Evolutionary conservation across 805 yeast species (phyloP), one percentile per base, ranked within the genome.

Genomic region (Candida pseudoglaebosa): DNA sequence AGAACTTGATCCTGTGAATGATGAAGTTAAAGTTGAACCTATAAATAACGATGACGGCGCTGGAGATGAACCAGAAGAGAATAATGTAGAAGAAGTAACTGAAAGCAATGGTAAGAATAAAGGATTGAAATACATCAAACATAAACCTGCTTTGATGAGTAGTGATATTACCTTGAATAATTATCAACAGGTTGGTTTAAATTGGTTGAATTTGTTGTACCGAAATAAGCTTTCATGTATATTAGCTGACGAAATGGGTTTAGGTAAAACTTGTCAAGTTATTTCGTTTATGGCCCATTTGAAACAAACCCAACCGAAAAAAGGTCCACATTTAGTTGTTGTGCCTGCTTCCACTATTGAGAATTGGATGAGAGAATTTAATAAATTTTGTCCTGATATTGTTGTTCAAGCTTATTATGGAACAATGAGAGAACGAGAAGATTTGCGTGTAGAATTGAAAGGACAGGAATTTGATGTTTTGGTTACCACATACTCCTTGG

Each of bases 161-260:
- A 69, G 67, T 0, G 84, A 77, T 15, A 70, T 87, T 13, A 76
- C 75, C 28, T 69, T 93, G 50, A 93, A 91, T 53, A 81, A 78
- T 53, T 93, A 93, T 60, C 99, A 93, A 66, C 93, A 89, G 50
- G 95, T 90, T n/a, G 99, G 99, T 33, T 65, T 93, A 37, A 93
- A 93, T 58, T 93, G 99, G 99, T 68, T 93, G 39, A 73, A 81
- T 45, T 60, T 91, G 39, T 69, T 93, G 21, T 93, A 91, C 58
- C 78, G 77, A 42, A 79, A 84, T 54, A 73, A 79, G 13, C 70
- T 93, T 40, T 88, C 96, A 5, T 90, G 99, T 64, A 93, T 93
- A 40, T 68, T 93, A 35, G 99, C 99, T 0, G 99, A 93, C 65
- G 99, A 93, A 59, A 93, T 93, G 99, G 99, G 95, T 4, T 70